phyloP scores from a whole-genome alignment of 2,329 filamentous ascomycete species.

The Exophiala sideris region DNA sequence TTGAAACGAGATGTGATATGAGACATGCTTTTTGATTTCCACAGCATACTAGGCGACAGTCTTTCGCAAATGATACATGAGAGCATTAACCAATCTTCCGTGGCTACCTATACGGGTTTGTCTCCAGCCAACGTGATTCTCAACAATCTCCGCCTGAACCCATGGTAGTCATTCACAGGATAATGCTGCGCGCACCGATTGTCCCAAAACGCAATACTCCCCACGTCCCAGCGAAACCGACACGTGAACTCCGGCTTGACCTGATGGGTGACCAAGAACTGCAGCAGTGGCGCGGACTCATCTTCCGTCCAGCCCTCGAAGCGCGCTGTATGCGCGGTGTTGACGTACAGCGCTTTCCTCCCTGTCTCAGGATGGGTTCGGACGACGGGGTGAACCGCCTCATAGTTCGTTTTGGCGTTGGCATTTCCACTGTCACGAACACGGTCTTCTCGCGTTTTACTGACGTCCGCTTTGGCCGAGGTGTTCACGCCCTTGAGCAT shows the following conservation, averaged over 20 bases:
- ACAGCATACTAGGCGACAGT: too few species aligned
- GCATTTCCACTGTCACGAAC: constrained; percentile 23
- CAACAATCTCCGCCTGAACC: constrained; percentile 23
- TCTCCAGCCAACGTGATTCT: constrained; percentile 25
- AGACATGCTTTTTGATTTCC: not conserved
- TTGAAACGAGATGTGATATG: not conserved
- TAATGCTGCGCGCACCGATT: constrained; percentile 37
- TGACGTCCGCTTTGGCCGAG: constrained; percentile 24
- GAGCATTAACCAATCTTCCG: too few species aligned
- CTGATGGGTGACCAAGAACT: constrained; percentile 28
- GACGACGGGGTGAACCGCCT: constrained; percentile 34
- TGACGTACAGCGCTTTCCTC: constrained; percentile 36
- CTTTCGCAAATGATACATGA: too few species aligned
- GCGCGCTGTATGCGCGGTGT: constrained; percentile 33
- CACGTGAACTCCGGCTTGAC: constrained; percentile 27
- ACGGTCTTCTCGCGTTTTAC: constrained; percentile 32
- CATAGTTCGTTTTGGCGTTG: constrained; percentile 16
- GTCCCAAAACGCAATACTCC: constrained; percentile 52
- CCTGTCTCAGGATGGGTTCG: constrained; percentile 36
- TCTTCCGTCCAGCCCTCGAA: constrained; percentile 31
- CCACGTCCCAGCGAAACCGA: constrained; percentile 50
- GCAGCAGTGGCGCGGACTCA: constrained; percentile 28
- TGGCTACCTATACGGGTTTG: constrained; percentile 2
- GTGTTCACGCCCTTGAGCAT: constrained; percentile 30
- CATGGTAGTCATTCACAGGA: constrained; percentile 28